Base-by-base conservation (phyloP, 768 basidiomycete genomes). In the Lentinula lateritia region DNA sequence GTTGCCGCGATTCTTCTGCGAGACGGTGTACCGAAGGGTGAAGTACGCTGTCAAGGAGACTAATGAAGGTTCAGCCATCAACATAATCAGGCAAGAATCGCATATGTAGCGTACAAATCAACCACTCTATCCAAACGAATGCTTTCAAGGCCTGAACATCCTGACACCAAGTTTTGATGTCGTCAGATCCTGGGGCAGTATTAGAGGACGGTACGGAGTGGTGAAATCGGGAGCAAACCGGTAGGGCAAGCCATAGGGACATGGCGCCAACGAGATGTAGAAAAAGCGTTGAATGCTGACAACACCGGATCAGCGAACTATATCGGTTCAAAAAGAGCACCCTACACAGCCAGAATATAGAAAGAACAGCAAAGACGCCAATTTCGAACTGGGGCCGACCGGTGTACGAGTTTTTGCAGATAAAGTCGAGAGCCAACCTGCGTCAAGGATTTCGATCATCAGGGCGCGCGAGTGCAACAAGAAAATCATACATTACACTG, bases 121-220 rank as follows among this genome's bases (percentile, higher is more conserved):
- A 45, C 73, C 83, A 85, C 68, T 83, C 79, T 48, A 85, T 71
- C 85, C 85, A 87, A 41, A 85, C 78, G 65, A 86, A 76, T 23
- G 79, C 73, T 64, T 83, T 84, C 60, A 86, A 78, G 12, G 77
- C 82, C 62, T 84, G 80, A 9, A 84, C 69, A 60, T 82, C 75
- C 41, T 74, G 76, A 68, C 85, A 87, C 84, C 85, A 87, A 12
- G 67, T 63, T 10, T 76, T 72, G 54, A 77, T 76, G 43, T 80
- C 80, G 15, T 74, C 52, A 64, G 74, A 81, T 34, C 76, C 78
- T 80, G 63, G 16, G 28, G 20, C 8, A 52, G 8, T n/a, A 28
- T 61, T 23, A 35, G 36, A 50, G 46, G 36, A 6, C 4, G 5
- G 7, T 5, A 8, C 20, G 15, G 10, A 45, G 16, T 12, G 56